Percentiles rank a stretch among this genome's conserved stretches.
These are phyloP conservation scores for Cladosporium sp. DNA, from an alignment of 2,329 filamentous ascomycete species.

Conservation along the genomic window DNA sequence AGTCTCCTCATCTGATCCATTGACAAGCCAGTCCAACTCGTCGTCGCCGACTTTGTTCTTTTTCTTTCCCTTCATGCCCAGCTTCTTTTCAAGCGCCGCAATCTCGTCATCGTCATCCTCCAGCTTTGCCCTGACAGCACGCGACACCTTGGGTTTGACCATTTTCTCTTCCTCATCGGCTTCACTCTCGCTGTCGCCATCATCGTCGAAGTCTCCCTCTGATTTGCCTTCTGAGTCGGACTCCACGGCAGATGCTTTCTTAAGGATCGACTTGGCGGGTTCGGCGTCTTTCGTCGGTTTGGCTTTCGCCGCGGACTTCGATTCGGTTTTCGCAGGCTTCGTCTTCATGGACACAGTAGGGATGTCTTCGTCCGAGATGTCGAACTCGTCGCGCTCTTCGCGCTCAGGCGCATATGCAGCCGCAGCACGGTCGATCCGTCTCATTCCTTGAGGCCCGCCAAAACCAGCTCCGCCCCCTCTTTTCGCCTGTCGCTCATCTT, in stretches of 20 bases:
- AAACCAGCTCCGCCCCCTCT: slow-evolving; percentile 42
- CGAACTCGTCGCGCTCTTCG: slow-evolving; percentile 37
- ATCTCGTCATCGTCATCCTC: slow-evolving; percentile 87
- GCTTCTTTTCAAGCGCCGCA: slow-evolving; percentile 77
- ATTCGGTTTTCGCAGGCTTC: slow-evolving; percentile 20
- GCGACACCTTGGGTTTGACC: slow-evolving; percentile 12
- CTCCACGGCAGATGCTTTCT: slow-evolving; percentile 29
- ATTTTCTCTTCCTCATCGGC: slow-evolving; percentile 12
- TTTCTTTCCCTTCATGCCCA: slow-evolving; percentile 79
- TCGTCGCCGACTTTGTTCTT: slow-evolving; percentile 78
- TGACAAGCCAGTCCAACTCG: slow-evolving; percentile 76
- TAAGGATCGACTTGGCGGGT: slow-evolving; percentile 39
- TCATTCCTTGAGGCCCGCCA: slow-evolving; percentile 4
- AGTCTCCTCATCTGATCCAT: slow-evolving; percentile 56
- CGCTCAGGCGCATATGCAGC: slow-evolving; percentile 3
- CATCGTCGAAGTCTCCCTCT: slow-evolving; percentile 24
- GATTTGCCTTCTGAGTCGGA: slow-evolving; percentile 19
- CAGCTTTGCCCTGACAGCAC: slow-evolving; percentile 52
- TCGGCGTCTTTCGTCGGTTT: slow-evolving; percentile 29
- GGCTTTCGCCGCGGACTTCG: not conserved
- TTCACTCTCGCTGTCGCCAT: slow-evolving; percentile 13
- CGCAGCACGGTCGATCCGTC: slow-evolving; percentile 15
- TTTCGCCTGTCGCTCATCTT: slow-evolving; percentile 63
- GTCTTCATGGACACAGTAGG: not conserved
- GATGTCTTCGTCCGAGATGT: slow-evolving; percentile 30